Evolutionary conservation across 345 rosid species (phyloP).

Genomic region (Eucalyptus globulus): DNA sequence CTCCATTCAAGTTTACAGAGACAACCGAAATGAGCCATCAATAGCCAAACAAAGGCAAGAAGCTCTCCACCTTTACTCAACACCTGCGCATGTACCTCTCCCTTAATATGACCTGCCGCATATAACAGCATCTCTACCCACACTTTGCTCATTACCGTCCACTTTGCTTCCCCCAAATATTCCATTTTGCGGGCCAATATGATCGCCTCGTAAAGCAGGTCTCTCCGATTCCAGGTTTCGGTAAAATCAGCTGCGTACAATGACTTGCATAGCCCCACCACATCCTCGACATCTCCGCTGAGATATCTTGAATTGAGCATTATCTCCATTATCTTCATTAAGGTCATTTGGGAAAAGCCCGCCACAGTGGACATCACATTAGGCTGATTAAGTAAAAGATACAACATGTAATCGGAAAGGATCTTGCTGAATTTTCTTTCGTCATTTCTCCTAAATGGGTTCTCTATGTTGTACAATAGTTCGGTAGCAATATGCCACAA

Average conservation of each 20-base stretch:
- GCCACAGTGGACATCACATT: no score
- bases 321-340: no score
- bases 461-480: background rate
- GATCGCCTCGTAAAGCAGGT: background rate
- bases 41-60: background rate
- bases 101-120: background rate
- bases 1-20: background rate
- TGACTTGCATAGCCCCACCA: background rate
- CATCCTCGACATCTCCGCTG: background rate
- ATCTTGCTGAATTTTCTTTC: background rate
- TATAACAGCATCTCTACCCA: background rate
- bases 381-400: background rate
- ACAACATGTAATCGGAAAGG: background rate
- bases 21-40: background rate
- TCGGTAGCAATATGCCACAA: background rate
- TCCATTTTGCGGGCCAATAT: background rate
- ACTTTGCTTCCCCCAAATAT: background rate
- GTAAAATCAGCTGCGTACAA: no score
- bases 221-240: no score
- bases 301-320: no score
- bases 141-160: background rate
- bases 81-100: background rate
- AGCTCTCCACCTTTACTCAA: background rate
- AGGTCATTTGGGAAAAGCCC: no score
- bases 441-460: fast-evolving